Evolutionary conservation across 129 eudicot species (phyloP), one percentile per base, ranked within the genome.

Genomic region (Ambrosia artemisiifolia): DNA sequence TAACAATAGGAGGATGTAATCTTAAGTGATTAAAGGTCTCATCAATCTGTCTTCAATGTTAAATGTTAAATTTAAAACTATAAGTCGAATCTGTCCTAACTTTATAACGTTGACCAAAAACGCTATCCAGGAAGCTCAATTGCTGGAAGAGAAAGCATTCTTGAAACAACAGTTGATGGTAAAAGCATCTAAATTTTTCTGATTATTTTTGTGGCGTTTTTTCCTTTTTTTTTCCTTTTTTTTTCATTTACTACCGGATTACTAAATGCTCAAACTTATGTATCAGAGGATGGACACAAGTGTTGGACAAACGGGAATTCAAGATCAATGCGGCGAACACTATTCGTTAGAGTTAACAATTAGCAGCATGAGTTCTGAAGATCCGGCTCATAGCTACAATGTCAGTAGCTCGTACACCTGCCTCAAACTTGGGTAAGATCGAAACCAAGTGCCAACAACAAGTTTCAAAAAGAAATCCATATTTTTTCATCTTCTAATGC

Each of bases 381-480:
- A 17, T 33, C 66, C 59, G 6, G 55, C 69, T 56, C 62, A 32
- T 1, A 55, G 44, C 74, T 11, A 54, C 53, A 55, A 57, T 33
- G 40, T 44, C 48, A 38, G 16, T 20, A 35, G 20, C 56, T 42
- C 72, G 16, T 64, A 75, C 42, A 75, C 79, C 13, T 54, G 71
- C 66, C 79, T 75, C 19, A 75, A 75, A 75, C 79, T 75, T 75
- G 79, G 79, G 79, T 75, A 65, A 75, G 55, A 38, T 7, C 17
- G 1, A 0, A 24, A 50, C 47, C 3, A 20, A 6, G 46, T 71
- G 11, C 63, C 46, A 60, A 59, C 32, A 10, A 32, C 33, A 40
- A n/a, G 16, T 49, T 49, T 49, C 16, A n/a, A 49, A 49, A 49
- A 14, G 20, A 14, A 49, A 13, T n/a, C 9, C 7, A 65, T 38